Percentiles rank a stretch among this genome's conserved stretches.
These are phyloP conservation scores for Xylaria cubensis DNA, from an alignment of 495 filamentous ascomycete species.

Conservation along the genomic window DNA sequence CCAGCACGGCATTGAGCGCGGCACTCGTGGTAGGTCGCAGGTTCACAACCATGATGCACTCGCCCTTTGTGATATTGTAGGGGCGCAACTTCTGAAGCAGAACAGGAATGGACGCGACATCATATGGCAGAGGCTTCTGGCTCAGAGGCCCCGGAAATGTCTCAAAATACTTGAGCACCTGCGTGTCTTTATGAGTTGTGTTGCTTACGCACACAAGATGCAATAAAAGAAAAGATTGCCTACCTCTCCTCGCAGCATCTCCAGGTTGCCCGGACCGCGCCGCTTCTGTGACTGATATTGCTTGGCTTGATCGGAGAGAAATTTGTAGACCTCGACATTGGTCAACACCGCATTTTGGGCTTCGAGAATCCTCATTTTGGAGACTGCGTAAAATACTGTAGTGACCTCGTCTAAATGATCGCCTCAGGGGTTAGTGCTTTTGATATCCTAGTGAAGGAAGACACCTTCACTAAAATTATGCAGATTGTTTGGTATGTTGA, in stretches of 20 bases:
- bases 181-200: constrained; percentile 8
- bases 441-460: background rate
- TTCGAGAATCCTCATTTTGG: constrained; percentile 58
- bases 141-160: constrained; percentile 49
- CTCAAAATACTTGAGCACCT: constrained; percentile 50
- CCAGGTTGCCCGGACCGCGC: constrained; percentile 49
- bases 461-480: background rate
- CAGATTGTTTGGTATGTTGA: background rate
- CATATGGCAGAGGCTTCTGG: constrained; percentile 49
- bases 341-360: constrained; percentile 53
- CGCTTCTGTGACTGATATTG: constrained; percentile 48
- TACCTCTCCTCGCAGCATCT: constrained; percentile 44
- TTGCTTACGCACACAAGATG: constrained; percentile 15
- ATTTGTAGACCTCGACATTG: constrained; percentile 58
- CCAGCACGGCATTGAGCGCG: constrained; percentile 49
- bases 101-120: constrained; percentile 36
- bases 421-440: background rate
- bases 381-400: background rate
- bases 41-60: constrained; percentile 54
- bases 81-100: constrained; percentile 47
- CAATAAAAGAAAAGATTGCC: background rate
- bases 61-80: constrained; percentile 53
- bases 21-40: constrained; percentile 46
- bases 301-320: constrained; percentile 49
- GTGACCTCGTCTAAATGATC: background rate